Evolutionary conservation across 2,329 filamentous ascomycete genomes (phyloP), one percentile per base, ranked within the genome.

Genomic region (Monilinia fructicola): DNA sequence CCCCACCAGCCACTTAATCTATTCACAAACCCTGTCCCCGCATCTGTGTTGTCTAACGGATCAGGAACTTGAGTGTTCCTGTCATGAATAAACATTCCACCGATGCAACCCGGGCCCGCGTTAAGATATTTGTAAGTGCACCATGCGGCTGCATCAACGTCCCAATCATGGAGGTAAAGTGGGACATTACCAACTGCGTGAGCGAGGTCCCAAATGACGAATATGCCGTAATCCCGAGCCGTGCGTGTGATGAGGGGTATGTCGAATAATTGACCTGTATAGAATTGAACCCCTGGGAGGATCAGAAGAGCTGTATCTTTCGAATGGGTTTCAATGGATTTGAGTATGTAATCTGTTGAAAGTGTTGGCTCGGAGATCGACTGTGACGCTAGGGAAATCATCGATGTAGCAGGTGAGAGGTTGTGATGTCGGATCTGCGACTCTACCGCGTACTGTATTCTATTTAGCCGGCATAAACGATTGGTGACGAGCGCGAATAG

Each of bases 101-200:
- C 90, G 70, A 92, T 92, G 28, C 85, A 85, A 9, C 91, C 90
- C 0, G 91, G 90, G 0, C 91, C 91, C 62, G 86, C 84, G 75
- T 93, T 93, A 68, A 94, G 82, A 76, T 93, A 94, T 77, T 94
- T 94, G 80, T 94, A 94, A 67, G 85, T 89, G 76, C 91, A 94
- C 91, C 91, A 94, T 11, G 83, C 89, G 6, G 91, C 90, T 1
- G 80, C 92, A 75, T 94, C 91, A 52, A 93, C 90, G 65, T 89
- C 83, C 90, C 90, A 93, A 71, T 90, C 87, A 74, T 92, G 89
- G 11, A 94, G 81, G 63, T 83, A 79, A 26, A 93, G 77, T 1
- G 88, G 86, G 1, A 93, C 89, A 73, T 94, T 94, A 23, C 91
- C 91, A 21, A 84, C 88, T 4, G 90, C 90, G 76, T 94, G 91